phyloP scores from a whole-genome alignment of 1,284 basidiomycete genomes.

The Amanita bisporigera region DNA sequence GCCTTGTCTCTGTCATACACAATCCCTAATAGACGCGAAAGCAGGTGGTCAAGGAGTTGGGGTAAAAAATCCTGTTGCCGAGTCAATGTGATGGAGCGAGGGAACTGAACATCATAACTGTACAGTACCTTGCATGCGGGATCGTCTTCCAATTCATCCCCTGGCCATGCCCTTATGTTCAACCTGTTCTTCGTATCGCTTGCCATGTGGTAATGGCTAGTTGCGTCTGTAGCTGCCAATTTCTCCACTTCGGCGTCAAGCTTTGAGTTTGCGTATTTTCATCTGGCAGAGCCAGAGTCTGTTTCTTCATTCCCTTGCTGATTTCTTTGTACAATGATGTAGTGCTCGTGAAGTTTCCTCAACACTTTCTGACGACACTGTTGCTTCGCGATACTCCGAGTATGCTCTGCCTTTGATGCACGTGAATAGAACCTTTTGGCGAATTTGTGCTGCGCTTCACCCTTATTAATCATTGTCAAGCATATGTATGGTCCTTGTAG shows the following conservation, averaged over 20 bases:
- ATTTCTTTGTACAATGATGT: neutral
- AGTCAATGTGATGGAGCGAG: no score
- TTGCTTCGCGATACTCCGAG: neutral
- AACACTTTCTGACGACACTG: neutral
- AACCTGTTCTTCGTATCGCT: neutral
- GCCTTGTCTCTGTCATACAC: neutral
- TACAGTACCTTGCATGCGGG: slow-evolving; percentile 1
- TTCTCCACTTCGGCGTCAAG: neutral
- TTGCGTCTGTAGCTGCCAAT: neutral
- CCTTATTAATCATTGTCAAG: neutral
- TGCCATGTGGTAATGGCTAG: neutral
- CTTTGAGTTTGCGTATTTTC: neutral
- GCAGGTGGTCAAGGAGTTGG: slow-evolving; percentile 21
- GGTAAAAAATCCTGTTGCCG: no score
- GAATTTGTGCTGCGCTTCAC: neutral
- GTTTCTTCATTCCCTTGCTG: neutral
- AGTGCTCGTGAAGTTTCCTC: neutral
- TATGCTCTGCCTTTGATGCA: neutral
- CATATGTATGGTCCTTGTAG: no score
- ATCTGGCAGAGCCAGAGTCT: neutral
- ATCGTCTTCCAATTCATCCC: neutral
- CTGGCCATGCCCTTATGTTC: neutral
- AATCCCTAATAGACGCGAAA: neutral
- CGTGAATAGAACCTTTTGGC: neutral
- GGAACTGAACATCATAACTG: no score